These are phyloP conservation scores for Trichoderma endophyticum DNA, from an alignment of 2,329 filamentous ascomycete species.

Conservation along the genomic window DNA sequence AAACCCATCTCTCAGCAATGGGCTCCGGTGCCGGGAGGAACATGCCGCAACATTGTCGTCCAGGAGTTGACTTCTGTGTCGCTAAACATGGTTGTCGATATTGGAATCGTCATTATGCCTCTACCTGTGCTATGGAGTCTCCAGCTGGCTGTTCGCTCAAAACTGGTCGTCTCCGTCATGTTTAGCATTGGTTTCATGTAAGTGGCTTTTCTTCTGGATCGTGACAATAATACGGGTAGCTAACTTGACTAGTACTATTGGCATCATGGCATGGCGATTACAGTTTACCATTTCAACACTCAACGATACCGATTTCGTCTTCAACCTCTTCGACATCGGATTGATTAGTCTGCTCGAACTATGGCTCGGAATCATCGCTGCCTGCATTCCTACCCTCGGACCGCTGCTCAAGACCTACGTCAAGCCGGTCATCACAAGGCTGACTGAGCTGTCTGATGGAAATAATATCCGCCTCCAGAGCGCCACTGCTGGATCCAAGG, in stretches of 20 bases:
- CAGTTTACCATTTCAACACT: constrained; percentile 22
- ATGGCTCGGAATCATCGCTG: constrained; percentile 40
- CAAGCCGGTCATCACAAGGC: constrained; percentile 22
- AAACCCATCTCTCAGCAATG: background rate
- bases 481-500: background rate
- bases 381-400: constrained; percentile 42
- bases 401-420: constrained; percentile 34
- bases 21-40: background rate
- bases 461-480: background rate
- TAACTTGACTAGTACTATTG: background rate
- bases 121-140: background rate
- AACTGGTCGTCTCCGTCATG: background rate
- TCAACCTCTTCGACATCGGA: constrained; percentile 32
- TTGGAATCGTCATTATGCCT: background rate
- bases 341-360: constrained; percentile 38
- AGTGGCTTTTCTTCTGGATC: background rate
- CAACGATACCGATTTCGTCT: constrained; percentile 23
- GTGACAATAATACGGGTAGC: background rate
- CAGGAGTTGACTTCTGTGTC: background rate
- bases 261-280: background rate
- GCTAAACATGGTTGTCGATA: background rate
- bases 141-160: background rate
- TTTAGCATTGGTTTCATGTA: background rate
- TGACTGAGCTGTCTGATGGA: background rate
- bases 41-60: background rate